Conservation (phyloP, 768 basidiomycete species). For the Tephrocybe sp. region DNA sequence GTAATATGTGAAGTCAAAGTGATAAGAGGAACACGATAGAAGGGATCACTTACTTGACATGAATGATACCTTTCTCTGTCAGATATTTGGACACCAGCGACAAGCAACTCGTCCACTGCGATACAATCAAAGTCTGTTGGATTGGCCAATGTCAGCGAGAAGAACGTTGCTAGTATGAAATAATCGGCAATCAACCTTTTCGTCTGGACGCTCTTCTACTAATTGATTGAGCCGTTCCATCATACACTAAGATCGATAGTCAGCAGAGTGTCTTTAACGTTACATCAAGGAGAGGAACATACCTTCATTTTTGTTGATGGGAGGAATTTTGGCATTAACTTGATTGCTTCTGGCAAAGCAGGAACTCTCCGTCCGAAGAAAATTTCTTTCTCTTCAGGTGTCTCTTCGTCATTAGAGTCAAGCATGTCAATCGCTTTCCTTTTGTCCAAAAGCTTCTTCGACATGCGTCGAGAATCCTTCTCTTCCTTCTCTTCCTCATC, state of each 20-base stretch:
- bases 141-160: slow-evolving; percentile 6
- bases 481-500: slow-evolving; percentile 57
- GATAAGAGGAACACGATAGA: background rate
- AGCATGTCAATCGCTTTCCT: slow-evolving; percentile 38
- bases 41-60: slow-evolving; percentile 47
- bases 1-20: background rate
- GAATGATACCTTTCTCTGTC: slow-evolving; percentile 45
- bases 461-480: slow-evolving; percentile 37
- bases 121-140: slow-evolving; percentile 58
- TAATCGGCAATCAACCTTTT: slow-evolving; percentile 46
- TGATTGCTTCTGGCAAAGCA: slow-evolving; percentile 33
- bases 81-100: slow-evolving; percentile 65
- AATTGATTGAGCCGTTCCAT: slow-evolving; percentile 54
- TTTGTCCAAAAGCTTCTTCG: slow-evolving; percentile 39
- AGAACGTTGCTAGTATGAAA: background rate
- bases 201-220: slow-evolving; percentile 49
- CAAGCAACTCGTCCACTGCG: slow-evolving; percentile 70
- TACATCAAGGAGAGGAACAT: slow-evolving; percentile 14
- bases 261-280: background rate
- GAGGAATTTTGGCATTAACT: slow-evolving; percentile 53
- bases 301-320: slow-evolving; percentile 81
- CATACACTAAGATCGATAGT: slow-evolving; percentile 40
- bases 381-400: slow-evolving; percentile 41
- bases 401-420: slow-evolving; percentile 46
- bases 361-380: slow-evolving; percentile 35